phyloP scores from a whole-genome alignment of 495 filamentous ascomycete species.

The Ramalina intermedia region DNA sequence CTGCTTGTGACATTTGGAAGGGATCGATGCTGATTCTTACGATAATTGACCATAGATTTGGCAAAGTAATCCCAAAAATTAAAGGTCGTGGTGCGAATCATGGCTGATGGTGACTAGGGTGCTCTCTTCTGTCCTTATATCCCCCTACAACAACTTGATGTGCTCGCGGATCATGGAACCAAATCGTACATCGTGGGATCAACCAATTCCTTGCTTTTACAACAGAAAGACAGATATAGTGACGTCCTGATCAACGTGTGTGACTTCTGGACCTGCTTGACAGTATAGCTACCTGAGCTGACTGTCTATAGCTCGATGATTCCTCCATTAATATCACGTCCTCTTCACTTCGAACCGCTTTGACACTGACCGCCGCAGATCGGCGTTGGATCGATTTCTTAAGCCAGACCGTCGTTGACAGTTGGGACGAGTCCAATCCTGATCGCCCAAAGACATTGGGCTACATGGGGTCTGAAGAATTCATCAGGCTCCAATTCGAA shows the following conservation, averaged over 20 bases:
- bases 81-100: slow-evolving; percentile 11
- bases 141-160: slow-evolving; percentile 85
- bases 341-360: slow-evolving; percentile 56
- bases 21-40: background rate
- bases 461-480: slow-evolving; percentile 93
- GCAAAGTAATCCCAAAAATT: slow-evolving; percentile 45
- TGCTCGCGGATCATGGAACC: slow-evolving; percentile 84
- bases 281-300: background rate
- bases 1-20: background rate
- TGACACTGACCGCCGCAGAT: slow-evolving; percentile 74
- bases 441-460: slow-evolving; percentile 81
- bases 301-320: slow-evolving; percentile 61
- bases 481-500: slow-evolving; percentile 94
- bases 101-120: slow-evolving; percentile 36
- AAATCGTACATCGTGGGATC: slow-evolving; percentile 97
- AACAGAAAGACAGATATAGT: slow-evolving; percentile 94
- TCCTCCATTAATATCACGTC: slow-evolving; percentile 72
- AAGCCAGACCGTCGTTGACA: slow-evolving; percentile 83
- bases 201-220: slow-evolving; percentile 83
- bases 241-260: slow-evolving; percentile 84
- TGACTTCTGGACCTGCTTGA: background rate
- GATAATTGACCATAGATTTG: slow-evolving; percentile 35
- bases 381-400: slow-evolving; percentile 94
- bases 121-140: slow-evolving; percentile 96
- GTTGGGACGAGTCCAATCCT: slow-evolving; percentile 89